Conservation (phyloP, 129 eudicot species). For the Lactuca saligna region DNA sequence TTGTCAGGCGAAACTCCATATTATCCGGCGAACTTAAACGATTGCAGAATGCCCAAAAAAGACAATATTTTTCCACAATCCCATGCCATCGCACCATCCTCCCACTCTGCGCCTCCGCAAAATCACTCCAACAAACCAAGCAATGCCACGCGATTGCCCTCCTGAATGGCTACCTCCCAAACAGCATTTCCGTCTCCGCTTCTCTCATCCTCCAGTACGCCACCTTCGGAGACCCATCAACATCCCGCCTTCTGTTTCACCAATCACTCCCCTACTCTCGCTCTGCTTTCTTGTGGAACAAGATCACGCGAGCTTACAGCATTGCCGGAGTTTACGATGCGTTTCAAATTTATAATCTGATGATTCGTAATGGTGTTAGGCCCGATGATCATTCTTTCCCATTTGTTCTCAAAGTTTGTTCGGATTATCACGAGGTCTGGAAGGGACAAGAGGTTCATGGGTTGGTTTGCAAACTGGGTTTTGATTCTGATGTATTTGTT, state of each 20-base stretch:
- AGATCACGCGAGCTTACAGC: slow-evolving; percentile 46
- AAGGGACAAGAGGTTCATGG: slow-evolving; percentile 62
- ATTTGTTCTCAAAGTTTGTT: slow-evolving; percentile 67
- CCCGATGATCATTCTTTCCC: slow-evolving; percentile 80
- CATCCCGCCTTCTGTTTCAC: slow-evolving; percentile 36
- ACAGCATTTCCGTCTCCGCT: slow-evolving; percentile 51
- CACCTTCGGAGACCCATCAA: slow-evolving; percentile 26
- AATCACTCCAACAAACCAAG: slow-evolving; percentile 52
- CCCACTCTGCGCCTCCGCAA: slow-evolving; percentile 41
- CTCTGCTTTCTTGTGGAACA: slow-evolving; percentile 66
- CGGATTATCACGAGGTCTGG: slow-evolving; percentile 42
- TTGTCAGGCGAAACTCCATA: slow-evolving; percentile 30
- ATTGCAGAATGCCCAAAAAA: slow-evolving; percentile 4
- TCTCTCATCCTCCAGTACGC: slow-evolving; percentile 71
- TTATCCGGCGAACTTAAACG: slow-evolving; percentile 6
- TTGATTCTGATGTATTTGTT: slow-evolving; percentile 50
- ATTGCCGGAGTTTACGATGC: slow-evolving; percentile 30
- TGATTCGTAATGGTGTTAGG: slow-evolving; percentile 27
- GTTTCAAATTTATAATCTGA: slow-evolving; percentile 30
- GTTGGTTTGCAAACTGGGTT: slow-evolving; percentile 45
- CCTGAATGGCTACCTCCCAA: slow-evolving; percentile 51
- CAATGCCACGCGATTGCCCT: slow-evolving; percentile 55
- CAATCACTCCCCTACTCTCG: slow-evolving; percentile 38
- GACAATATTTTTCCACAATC: slow-evolving; percentile 22
- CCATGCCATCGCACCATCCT: slow-evolving; percentile 32